A percentile compares a stretch with the other conserved stretches of the same genome.
These are phyloP conservation scores for Trichoderma asperelloides DNA, from an alignment of 495 filamentous ascomycete genomes.

Conservation along the genomic window DNA sequence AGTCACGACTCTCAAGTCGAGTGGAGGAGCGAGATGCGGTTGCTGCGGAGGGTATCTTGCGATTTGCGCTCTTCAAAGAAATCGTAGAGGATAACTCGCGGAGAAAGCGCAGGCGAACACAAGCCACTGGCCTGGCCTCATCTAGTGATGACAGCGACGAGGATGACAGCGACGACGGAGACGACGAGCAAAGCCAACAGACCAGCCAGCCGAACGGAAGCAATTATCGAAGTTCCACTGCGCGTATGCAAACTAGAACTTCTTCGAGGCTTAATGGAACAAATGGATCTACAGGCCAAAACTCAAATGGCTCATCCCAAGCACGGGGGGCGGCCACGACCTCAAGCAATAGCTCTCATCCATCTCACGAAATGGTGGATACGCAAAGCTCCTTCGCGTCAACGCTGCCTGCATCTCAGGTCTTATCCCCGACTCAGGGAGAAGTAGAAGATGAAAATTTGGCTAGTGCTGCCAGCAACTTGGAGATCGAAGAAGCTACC, in stretches of 20 bases:
- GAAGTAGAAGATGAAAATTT: constrained; percentile 29
- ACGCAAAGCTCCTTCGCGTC: constrained; percentile 39
- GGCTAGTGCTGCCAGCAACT: constrained; percentile 25
- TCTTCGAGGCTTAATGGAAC: not conserved
- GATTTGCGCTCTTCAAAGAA: constrained; percentile 98
- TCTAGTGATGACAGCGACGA: constrained; percentile 30
- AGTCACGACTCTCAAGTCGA: constrained; percentile 80
- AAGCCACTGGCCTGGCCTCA: constrained; percentile 27
- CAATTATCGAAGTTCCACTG: constrained; percentile 13
- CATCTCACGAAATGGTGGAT: constrained; percentile 26
- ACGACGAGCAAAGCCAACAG: constrained; percentile 14
- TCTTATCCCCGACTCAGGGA: constrained; percentile 26
- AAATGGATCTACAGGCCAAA: not conserved
- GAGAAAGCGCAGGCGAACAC: constrained; percentile 57
- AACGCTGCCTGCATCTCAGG: constrained; percentile 36
- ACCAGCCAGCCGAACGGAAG: not conserved
- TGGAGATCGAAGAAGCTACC: constrained; percentile 29
- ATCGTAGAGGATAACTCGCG: constrained; percentile 79
- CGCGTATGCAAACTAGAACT: not conserved
- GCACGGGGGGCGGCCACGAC: constrained; percentile 8
- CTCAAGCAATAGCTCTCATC: constrained; percentile 13
- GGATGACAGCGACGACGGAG: constrained; percentile 26
- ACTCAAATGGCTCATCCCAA: not conserved
- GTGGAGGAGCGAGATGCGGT: constrained; percentile 88
- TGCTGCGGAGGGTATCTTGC: constrained; percentile 79